phyloP scores from a whole-genome alignment of 352 stramenopile genomes.

The Phytopythium oedochilum region DNA sequence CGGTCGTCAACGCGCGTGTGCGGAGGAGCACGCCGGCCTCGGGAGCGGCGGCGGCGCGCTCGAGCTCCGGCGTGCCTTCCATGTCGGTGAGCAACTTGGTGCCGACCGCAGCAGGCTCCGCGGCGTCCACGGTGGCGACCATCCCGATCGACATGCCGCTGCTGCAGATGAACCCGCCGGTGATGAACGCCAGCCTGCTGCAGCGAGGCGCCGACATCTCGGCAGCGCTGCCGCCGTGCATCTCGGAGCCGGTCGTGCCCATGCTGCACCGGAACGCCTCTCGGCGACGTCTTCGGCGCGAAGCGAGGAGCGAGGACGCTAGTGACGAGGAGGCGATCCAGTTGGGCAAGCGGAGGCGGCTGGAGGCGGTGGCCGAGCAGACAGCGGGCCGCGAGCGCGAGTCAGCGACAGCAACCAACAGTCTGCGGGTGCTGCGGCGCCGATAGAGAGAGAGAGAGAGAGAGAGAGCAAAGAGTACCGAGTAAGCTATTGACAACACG shows the following conservation, averaged over 20 bases:
- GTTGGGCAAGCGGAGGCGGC: conserved; percentile 56
- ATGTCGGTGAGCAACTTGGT: background rate
- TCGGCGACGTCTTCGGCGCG: conserved; percentile 42
- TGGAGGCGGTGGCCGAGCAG: background rate
- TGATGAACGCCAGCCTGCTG: conserved; percentile 79
- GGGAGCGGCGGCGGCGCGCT: conserved; percentile 1
- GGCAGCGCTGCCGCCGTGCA: conserved; percentile 40
- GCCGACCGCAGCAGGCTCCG: conserved; percentile 6
- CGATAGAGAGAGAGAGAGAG: background rate
- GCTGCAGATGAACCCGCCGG: conserved; percentile 44
- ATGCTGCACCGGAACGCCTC: conserved; percentile 66
- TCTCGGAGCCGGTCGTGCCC: conserved; percentile 63
- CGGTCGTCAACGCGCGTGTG: conserved; percentile 82
- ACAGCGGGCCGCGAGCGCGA: background rate
- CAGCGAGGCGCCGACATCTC: conserved; percentile 41
- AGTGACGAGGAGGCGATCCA: conserved; percentile 7
- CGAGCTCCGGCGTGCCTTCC: background rate
- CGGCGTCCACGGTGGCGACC: background rate
- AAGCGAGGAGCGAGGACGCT: background rate
- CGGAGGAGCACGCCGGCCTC: conserved; percentile 39
- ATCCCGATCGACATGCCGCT: conserved; percentile 34
- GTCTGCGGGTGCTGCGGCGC: background rate
- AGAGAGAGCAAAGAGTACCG: conserved; percentile 3
- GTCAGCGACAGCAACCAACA: background rate
- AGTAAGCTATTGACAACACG: conserved; percentile 4